Evolutionary conservation across 306 rosid genomes (phyloP), one percentile per base, ranked within the genome.

Genomic region (Rosa chinensis): DNA sequence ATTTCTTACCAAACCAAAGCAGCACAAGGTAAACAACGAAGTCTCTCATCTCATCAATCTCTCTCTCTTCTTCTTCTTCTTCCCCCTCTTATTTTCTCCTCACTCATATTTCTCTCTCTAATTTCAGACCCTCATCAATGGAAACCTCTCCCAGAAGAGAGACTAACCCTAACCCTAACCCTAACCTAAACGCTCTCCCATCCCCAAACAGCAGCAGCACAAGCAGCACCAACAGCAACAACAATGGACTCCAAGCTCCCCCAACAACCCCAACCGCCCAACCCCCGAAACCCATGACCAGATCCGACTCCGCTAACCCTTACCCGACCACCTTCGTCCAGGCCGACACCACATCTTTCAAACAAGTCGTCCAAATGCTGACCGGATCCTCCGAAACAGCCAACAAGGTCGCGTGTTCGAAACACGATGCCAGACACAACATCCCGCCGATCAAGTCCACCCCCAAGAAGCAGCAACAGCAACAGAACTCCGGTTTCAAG

Each of bases 291-390:
- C 86, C 90, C 82, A 76, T 83, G 1, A 86, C 90, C 78, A 92
- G 99, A 91, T 92, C 98, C 93, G 99, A 95, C 77, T 80, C 97
- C 47, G 70, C 81, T 2, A 89, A 83, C 87, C 97, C 98, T 13
- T 95, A 95, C 79, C 99, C 99, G 82, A 93, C 98, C 14, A 95
- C 99, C 44, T 95, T 95, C 83, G 97, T 93, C 53, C 97, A 95
- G 75, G 98, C 98, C 0, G 94, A 95, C 84, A 89, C 99, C 16
- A 69, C 88, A 44, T 95, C 99, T 37, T 95, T 95, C 86, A 95
- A 93, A 79, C 96, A 95, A 78, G 98, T 95, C 1, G 99, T 95
- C 63, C 99, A 95, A 89, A 93, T 93, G 98, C 90, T 95, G n/a
- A 95, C 99, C 58, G 99, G 99, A 0, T 93, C 98, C 28, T 87